These are phyloP conservation scores for Monascus purpureus DNA, from an alignment of 495 filamentous ascomycete genomes.

Conservation along the genomic window DNA sequence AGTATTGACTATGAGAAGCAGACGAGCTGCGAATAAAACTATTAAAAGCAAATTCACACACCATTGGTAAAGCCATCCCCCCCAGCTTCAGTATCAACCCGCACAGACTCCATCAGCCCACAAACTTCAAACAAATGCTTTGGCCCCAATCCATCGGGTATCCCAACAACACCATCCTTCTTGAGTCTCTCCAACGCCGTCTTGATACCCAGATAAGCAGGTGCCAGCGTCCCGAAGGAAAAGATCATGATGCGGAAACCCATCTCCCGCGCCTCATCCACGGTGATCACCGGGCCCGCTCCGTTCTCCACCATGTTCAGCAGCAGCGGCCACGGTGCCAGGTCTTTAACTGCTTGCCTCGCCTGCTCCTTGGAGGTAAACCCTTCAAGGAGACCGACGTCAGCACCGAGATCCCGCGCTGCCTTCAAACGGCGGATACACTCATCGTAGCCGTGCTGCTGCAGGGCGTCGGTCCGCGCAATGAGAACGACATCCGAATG, in stretches of 20 bases:
- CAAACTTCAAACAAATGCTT: slow-evolving; percentile 44
- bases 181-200: slow-evolving; percentile 35
- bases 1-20: no score
- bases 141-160: slow-evolving; percentile 33
- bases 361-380: no score
- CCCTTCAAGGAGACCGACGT: slow-evolving; percentile 54
- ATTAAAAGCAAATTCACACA: no score
- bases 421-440: slow-evolving; percentile 40
- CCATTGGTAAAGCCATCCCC: no score
- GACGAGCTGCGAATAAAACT: no score
- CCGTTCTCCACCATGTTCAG: slow-evolving; percentile 56
- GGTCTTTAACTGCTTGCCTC: slow-evolving; percentile 34
- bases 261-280: slow-evolving; percentile 41
- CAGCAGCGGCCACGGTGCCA: slow-evolving; percentile 46
- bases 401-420: slow-evolving; percentile 43
- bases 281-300: slow-evolving; percentile 43
- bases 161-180: slow-evolving; percentile 30
- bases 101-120: slow-evolving; percentile 42
- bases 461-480: slow-evolving; percentile 54
- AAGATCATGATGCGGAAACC: slow-evolving; percentile 54
- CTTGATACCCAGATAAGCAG: slow-evolving; percentile 37
- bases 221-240: slow-evolving; percentile 38
- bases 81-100: slow-evolving; percentile 43
- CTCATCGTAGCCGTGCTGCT: slow-evolving; percentile 47
- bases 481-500: slow-evolving; percentile 51